Conservation (phyloP, 495 filamentous ascomycete species). For the Hypoxylon trugodes region DNA sequence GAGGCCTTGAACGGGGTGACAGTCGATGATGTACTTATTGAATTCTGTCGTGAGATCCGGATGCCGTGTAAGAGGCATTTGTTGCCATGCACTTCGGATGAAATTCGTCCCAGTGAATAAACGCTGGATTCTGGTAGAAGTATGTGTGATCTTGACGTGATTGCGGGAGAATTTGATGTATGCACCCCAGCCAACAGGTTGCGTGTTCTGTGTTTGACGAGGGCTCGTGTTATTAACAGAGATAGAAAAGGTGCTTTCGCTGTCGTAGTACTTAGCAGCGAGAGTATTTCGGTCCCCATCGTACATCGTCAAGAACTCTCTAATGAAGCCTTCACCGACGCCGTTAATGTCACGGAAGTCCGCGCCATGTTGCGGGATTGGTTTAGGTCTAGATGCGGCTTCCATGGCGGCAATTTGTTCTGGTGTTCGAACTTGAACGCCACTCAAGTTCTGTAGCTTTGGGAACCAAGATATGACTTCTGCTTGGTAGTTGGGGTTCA, state of each 20-base stretch:
- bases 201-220: constrained; percentile 60
- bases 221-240: constrained; percentile 66
- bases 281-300: constrained; percentile 75
- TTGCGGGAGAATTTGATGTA: constrained; percentile 87
- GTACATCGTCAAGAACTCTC: constrained; percentile 75
- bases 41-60: constrained; percentile 68
- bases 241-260: constrained; percentile 78
- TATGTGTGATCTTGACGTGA: constrained; percentile 71
- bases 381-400: constrained; percentile 51
- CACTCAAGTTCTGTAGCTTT: constrained; percentile 74
- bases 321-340: constrained; percentile 78
- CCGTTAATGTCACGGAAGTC: constrained; percentile 79
- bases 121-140: constrained; percentile 67
- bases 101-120: constrained; percentile 67
- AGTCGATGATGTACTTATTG: constrained; percentile 81
- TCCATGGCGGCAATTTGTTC: constrained; percentile 67
- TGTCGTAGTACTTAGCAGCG: constrained; percentile 76
- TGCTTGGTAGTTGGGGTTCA: constrained; percentile 66
- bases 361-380: constrained; percentile 72
- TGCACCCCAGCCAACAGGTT: constrained; percentile 66
- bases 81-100: constrained; percentile 74
- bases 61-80: constrained; percentile 78
- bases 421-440: constrained; percentile 71
- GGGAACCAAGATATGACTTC: constrained; percentile 87
- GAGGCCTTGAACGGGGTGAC: constrained; percentile 75